Conservation (phyloP, 1,284 basidiomycete genomes). For the Phellinidium pouzarii region DNA sequence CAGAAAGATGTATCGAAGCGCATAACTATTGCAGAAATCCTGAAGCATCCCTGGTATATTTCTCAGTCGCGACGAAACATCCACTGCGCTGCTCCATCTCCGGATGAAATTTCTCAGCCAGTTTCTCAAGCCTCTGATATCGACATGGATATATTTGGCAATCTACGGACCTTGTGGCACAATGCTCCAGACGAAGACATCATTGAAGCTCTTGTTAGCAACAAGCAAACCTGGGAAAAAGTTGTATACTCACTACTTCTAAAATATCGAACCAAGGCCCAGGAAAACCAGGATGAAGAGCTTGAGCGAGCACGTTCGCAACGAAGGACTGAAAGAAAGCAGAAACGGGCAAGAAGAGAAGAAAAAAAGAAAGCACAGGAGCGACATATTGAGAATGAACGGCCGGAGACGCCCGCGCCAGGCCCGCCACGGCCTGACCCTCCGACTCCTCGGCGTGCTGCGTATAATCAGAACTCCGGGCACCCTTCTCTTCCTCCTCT, state of each 20-base stretch:
- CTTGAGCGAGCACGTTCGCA: conserved; percentile 38
- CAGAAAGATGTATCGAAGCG: conserved; percentile 75
- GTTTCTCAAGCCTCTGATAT: conserved; percentile 58
- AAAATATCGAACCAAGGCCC: conserved; percentile 65
- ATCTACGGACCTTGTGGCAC: conserved; percentile 88
- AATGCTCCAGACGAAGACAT: conserved; percentile 69
- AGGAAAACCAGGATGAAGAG: conserved; percentile 64
- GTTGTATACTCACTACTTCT: conserved; percentile 84
- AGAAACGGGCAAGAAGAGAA: conserved; percentile 18
- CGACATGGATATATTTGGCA: conserved; percentile 86
- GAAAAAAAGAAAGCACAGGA: conserved; percentile 9
- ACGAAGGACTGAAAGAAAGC: conserved; percentile 29
- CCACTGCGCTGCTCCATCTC: conserved; percentile 51
- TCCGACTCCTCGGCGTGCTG: conserved; percentile 53
- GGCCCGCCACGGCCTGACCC: conserved; percentile 50
- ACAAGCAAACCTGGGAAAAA: conserved; percentile 84
- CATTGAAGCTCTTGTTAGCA: conserved; percentile 54
- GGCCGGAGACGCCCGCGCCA: conserved; percentile 16
- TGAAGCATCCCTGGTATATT: conserved; percentile 85
- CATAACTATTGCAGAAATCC: conserved; percentile 86
- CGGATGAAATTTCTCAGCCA: conserved; percentile 64
- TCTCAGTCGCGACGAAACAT: conserved; percentile 49
- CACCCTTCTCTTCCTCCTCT: conserved; percentile 19
- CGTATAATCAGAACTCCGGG: conserved; percentile 22
- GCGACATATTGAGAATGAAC: conserved; percentile 5